Evolutionary conservation across 495 filamentous ascomycete species (phyloP).

Genomic region (Tetracladium setigerum): DNA sequence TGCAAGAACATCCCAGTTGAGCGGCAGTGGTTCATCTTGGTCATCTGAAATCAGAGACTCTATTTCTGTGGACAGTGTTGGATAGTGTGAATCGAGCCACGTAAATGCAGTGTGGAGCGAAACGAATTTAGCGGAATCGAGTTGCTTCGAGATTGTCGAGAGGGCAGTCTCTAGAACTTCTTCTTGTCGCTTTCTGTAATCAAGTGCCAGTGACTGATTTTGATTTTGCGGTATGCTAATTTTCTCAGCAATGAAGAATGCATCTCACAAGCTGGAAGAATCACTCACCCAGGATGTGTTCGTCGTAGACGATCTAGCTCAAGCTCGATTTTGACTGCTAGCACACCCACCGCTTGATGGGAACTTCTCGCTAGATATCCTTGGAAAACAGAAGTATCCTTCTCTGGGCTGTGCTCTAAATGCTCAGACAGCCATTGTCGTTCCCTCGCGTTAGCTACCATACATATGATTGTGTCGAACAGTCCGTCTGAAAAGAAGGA

Average conservation of each 20-base stretch:
- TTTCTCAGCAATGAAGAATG: background rate
- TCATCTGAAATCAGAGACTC: constrained; percentile 11
- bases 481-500: constrained; percentile 11
- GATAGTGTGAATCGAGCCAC: constrained; percentile 5
- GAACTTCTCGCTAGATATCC: constrained; percentile 1
- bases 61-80: background rate
- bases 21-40: constrained; percentile 13
- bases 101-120: constrained; percentile 13
- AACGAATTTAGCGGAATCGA: constrained; percentile 1
- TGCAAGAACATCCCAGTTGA: constrained; percentile 13
- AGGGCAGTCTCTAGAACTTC: constrained; percentile 1
- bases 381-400: background rate
- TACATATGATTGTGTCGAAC: constrained; percentile 14
- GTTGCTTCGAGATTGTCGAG: background rate
- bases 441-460: constrained; percentile 15
- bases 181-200: constrained; percentile 10
- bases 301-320: constrained; percentile 7
- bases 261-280: background rate
- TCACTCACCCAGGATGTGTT: constrained; percentile 4
- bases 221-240: constrained; percentile 8
- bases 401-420: constrained; percentile 8
- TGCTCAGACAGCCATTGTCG: background rate
- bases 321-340: constrained; percentile 5
- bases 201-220: constrained; percentile 12
- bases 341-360: background rate